These are phyloP conservation scores for Alectoria sarmentosa DNA, from an alignment of 495 filamentous ascomycete genomes.

Conservation along the genomic window DNA sequence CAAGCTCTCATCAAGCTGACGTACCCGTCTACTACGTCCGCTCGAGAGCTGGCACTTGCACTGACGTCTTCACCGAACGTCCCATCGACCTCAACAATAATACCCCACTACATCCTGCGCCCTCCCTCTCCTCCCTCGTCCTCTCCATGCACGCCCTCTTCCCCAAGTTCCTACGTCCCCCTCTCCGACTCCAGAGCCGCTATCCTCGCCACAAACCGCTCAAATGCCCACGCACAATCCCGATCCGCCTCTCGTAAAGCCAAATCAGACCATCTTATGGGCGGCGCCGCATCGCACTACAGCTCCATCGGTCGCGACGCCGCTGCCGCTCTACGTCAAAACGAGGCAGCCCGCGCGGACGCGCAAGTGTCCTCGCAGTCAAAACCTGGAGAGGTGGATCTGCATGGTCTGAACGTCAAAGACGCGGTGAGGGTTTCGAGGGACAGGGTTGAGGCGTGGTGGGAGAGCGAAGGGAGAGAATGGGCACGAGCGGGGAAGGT, in stretches of 20 bases:
- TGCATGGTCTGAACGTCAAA: constrained; percentile 76
- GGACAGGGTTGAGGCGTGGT: constrained; percentile 66
- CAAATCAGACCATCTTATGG: constrained; percentile 59
- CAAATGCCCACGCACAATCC: constrained; percentile 52
- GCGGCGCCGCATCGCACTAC: constrained; percentile 61
- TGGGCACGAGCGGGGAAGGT: constrained; percentile 31
- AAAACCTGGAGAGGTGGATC: constrained; percentile 52
- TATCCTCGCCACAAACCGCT: constrained; percentile 37
- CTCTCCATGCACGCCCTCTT: not conserved
- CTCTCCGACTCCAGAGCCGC: constrained; percentile 15
- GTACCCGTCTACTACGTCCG: constrained; percentile 46
- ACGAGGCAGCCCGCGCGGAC: constrained; percentile 42
- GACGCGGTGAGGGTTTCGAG: constrained; percentile 72
- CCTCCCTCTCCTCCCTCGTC: constrained; percentile 12
- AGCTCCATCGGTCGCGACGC: constrained; percentile 48
- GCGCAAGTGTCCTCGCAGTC: constrained; percentile 55
- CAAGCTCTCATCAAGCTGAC: constrained; percentile 47
- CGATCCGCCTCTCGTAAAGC: constrained; percentile 53
- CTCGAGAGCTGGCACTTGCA: constrained; percentile 53
- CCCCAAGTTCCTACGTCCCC: constrained; percentile 4
- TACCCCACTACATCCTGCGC: constrained; percentile 29
- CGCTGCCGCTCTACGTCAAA: constrained; percentile 32
- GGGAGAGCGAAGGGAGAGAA: constrained; percentile 57
- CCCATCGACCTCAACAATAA: constrained; percentile 37
- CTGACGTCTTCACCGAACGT: constrained; percentile 30